Conservation (phyloP, 129 eudicot species). For the Flaveria bidentis region DNA sequence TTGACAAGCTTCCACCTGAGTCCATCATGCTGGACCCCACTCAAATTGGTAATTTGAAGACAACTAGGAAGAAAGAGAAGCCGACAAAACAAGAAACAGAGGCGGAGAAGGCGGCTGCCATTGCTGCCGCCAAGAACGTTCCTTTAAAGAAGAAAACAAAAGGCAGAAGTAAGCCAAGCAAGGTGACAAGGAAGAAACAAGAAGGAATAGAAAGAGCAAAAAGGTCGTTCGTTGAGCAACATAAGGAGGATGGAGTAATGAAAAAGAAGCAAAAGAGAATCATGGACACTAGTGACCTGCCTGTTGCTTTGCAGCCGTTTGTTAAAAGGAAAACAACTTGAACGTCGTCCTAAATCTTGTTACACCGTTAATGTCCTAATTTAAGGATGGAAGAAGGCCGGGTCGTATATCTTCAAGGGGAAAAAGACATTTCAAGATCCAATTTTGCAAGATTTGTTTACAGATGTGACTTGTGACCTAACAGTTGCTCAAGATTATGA, state of each 20-base stretch:
- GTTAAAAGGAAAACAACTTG: conserved; percentile 41
- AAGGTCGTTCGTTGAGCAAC: conserved; percentile 54
- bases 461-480: neutral
- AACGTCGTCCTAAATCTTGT: neutral
- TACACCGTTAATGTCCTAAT: neutral
- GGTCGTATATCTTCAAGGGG: neutral
- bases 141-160: conserved; percentile 72
- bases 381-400: neutral
- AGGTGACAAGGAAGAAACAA: conserved; percentile 63
- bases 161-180: conserved; percentile 85
- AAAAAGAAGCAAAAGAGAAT: conserved; percentile 60
- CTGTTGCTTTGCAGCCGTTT: conserved; percentile 67
- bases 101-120: conserved; percentile 72
- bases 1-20: conserved; percentile 92
- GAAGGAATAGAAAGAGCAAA: conserved; percentile 61
- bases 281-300: conserved; percentile 41
- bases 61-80: conserved; percentile 52
- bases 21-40: conserved; percentile 86
- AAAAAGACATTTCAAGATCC: conserved; percentile 8
- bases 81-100: conserved; percentile 53
- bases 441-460: conserved; percentile 11
- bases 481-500: conserved; percentile 1
- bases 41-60: conserved; percentile 68
- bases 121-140: conserved; percentile 55
- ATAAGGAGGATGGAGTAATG: conserved; percentile 34